Evolutionary conservation across 805 yeast genomes (phyloP), one percentile per base, ranked within the genome.

Genomic region (Myxozyma kluyveri): DNA sequence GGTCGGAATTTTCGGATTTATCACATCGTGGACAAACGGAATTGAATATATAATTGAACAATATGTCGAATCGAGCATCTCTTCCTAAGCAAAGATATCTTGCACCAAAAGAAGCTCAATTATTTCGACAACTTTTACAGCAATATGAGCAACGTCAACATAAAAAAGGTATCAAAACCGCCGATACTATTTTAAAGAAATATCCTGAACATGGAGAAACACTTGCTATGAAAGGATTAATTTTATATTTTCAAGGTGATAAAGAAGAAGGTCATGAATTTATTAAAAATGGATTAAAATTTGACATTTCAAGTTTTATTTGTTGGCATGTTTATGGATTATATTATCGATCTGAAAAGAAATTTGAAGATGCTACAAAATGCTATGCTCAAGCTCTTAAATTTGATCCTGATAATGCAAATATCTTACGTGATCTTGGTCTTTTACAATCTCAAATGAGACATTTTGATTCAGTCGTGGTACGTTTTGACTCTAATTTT

Each of bases 241-340:
- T 81, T 51, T 70, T 83, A 56, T 74, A 75, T 65, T 77, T 79
- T 58, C 63, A 80, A 42, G 81, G 83, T 46, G 82, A 81, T 61
- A 73, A 75, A 52, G 71, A 72, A 1, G 95, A 87, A 49, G 89
- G 89, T 1, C 81, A 76, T 46, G 64, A 75, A 0, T 79, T 80
- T 61, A 78, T 89, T 47, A 60, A 69, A 36, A 80, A 78, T 63
- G 95, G 95, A 0, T 58, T 83, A 22, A 72, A 74, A 31, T 81
- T 81, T 60, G 83, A 79, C 33, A 72, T 80, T 18, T 69, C 73
- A 2, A 81, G 88, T 61, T 82, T 87, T 47, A 79, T 89, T 42
- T 85, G 86, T 18, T 78, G 88, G 69, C 98, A 93, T 64, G 80
- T 93, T 61, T 76, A 87, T 3, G 98, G 96, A 18, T 81, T 91